Conservation (phyloP, 2,329 filamentous ascomycete genomes). For the Nemania serpens region DNA sequence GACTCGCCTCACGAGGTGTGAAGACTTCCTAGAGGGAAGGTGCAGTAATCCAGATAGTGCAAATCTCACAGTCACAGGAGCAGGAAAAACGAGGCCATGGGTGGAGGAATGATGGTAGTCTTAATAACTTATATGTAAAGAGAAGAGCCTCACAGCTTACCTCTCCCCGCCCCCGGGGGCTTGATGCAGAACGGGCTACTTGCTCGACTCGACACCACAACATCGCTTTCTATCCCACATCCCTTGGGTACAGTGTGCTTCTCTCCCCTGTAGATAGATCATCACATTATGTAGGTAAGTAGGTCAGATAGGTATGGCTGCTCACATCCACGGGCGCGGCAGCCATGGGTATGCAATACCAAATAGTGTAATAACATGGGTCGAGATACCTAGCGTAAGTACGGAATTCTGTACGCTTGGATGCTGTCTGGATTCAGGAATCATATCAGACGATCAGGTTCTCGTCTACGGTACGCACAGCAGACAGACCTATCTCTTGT, state of each 20-base stretch:
- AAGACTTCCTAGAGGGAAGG: constrained; percentile 3
- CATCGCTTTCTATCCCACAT: not conserved
- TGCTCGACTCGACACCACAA: not conserved
- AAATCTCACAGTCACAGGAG: constrained; percentile 7
- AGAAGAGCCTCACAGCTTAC: not conserved
- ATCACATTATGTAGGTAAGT: constrained; percentile 9
- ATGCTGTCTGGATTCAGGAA: constrained; percentile 1
- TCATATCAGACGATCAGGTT: constrained; percentile 11
- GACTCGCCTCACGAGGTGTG: constrained; percentile 12
- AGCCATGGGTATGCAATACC: not conserved
- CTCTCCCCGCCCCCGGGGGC: not conserved
- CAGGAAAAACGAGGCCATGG: constrained; percentile 11
- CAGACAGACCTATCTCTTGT: not conserved
- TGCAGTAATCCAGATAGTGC: not conserved
- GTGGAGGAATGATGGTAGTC: constrained; percentile 5
- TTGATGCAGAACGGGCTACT: constrained; percentile 12
- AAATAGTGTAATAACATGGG: not conserved
- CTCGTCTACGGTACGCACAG: constrained; percentile 13
- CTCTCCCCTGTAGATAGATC: constrained; percentile 11
- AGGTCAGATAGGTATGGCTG: constrained; percentile 3
- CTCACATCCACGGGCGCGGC: constrained; percentile 6
- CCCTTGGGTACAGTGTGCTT: not conserved
- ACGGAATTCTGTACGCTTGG: not conserved
- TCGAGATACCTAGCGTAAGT: not conserved
- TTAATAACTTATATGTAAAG: constrained; percentile 22